Conservation (phyloP, 2,329 filamentous ascomycete species). For the Volutella citrinella region DNA sequence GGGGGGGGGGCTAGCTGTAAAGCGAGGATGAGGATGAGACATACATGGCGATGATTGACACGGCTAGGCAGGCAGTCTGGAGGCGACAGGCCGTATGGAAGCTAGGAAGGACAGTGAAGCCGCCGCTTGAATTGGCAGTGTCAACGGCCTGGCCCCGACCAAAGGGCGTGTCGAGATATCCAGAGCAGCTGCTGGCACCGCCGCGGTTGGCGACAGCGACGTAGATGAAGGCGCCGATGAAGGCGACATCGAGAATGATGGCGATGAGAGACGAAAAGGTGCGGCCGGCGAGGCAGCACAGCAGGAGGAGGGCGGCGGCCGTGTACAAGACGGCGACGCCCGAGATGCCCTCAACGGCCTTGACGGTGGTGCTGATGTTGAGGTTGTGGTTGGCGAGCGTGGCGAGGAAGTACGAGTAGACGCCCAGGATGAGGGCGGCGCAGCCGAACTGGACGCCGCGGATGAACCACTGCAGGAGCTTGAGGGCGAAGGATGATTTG, state of each 20-base stretch:
- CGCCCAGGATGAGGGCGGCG: constrained; percentile 68
- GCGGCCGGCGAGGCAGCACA: constrained; percentile 76
- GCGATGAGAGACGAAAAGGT: constrained; percentile 69
- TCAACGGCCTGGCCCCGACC: constrained; percentile 59
- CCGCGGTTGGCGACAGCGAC: constrained; percentile 71
- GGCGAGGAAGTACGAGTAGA: constrained; percentile 83
- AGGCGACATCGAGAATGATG: constrained; percentile 73
- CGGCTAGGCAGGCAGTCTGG: constrained; percentile 73
- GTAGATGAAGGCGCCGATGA: constrained; percentile 76
- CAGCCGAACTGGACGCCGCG: constrained; percentile 73
- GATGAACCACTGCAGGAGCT: constrained; percentile 65
- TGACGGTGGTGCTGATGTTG: constrained; percentile 60
- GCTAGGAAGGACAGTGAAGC: constrained; percentile 47
- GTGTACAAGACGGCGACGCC: constrained; percentile 75
- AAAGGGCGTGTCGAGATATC: constrained; percentile 62
- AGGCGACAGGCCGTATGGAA: constrained; percentile 63
- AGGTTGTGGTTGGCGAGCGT: constrained; percentile 64
- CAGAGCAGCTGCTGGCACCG: constrained; percentile 63
- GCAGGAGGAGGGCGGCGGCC: constrained; percentile 66
- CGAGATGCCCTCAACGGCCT: constrained; percentile 75
- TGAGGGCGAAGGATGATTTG: constrained; percentile 53
- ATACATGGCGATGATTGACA: constrained; percentile 75
- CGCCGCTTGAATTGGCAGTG: constrained; percentile 44
- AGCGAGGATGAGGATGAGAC: constrained; percentile 13
- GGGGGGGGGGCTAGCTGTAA: background rate